These are phyloP conservation scores for Chamaecyparis obtusa DNA, from an alignment of 75 land plant genomes.

Conservation along the genomic window DNA sequence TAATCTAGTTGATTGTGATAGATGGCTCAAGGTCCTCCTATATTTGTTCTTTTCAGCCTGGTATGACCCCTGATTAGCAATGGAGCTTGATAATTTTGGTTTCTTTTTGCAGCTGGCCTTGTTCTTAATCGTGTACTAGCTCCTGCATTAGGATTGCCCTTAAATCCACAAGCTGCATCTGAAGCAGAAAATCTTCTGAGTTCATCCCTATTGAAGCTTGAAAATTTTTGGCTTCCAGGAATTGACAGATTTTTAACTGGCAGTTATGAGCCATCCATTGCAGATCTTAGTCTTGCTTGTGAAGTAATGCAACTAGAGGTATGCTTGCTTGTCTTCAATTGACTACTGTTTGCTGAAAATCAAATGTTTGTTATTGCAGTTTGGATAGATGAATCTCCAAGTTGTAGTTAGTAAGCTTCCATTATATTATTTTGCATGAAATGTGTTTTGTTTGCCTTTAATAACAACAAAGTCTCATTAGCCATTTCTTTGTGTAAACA, in stretches of 20 bases:
- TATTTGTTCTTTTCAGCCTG: not conserved
- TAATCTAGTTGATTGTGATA: not conserved
- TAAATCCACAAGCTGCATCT: constrained; percentile 66
- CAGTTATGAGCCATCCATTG: constrained; percentile 71
- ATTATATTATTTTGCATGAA: not conserved
- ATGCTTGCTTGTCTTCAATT: not conserved
- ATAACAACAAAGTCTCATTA: too few species aligned
- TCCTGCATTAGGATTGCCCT: constrained; percentile 54
- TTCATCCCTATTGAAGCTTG: constrained; percentile 63
- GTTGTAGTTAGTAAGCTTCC: not conserved
- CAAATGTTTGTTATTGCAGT: not conserved
- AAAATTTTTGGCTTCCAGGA: constrained; percentile 71
- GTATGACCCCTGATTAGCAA: not conserved
- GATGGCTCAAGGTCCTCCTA: not conserved
- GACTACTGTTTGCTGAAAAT: not conserved
- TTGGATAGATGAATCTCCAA: not conserved
- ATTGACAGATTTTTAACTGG: constrained; percentile 61
- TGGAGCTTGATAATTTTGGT: not conserved
- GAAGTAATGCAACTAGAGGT: constrained; percentile 93
- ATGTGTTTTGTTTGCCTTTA: not conserved
- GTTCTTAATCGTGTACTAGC: constrained; percentile 57
- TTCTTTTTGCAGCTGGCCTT: constrained; percentile 35
- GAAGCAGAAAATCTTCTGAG: constrained; percentile 58
- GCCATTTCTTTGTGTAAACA: too few species aligned
- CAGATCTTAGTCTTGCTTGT: constrained; percentile 88